Evolutionary conservation across 2,329 filamentous ascomycete genomes (phyloP), one percentile per base, ranked within the genome.

Genomic region (Fusarium poae): DNA sequence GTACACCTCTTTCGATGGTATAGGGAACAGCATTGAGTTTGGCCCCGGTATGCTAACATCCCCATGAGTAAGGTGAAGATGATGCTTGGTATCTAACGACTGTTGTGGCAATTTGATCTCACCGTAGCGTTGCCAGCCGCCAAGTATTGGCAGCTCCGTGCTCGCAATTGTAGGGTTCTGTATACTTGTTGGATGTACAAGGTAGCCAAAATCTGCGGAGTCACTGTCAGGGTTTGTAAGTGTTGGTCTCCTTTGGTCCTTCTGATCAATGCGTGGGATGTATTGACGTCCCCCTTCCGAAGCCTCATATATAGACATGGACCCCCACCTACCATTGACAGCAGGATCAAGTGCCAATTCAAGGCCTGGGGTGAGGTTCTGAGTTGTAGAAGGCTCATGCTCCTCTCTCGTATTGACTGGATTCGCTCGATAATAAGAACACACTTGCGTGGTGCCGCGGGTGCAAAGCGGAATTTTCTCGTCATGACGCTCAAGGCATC

Each of bases 201-300:
- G 27, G 12, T 62, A 29, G 16, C 54, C 56, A n/a, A 42, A 34
- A 29, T 42, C 30, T 20, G 42, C 23, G 20, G 15, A 27, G 21
- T 40, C 25, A 20, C 48, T 34, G 39, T 25, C 20, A 32, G 32
- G 43, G n/a, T n/a, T 48, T 32, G 43, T 20, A 16, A 42, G 12
- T 21, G 18, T 16, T 34, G 29, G 9, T 23, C 27, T 21, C 39
- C 30, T n/a, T 29, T 21, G 16, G 27, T 53, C 13, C 11, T 44
- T 42, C n/a, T 30, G 42, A 35, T 45, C 40, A 15, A 35, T 7
- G 23, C 16, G 48, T 32, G 34, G 57, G n/a, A 52, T 46, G 21
- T 60, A 58, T 37, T 50, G 44, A 32, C 61, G 45, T 3, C 49
- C 55, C 40, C 52, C 57, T 39, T 51, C 51, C 40, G 40, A 54